Evolutionary conservation across 169 alveolate genomes (phyloP).

Genomic region (Perkinsus chesapeaki): DNA sequence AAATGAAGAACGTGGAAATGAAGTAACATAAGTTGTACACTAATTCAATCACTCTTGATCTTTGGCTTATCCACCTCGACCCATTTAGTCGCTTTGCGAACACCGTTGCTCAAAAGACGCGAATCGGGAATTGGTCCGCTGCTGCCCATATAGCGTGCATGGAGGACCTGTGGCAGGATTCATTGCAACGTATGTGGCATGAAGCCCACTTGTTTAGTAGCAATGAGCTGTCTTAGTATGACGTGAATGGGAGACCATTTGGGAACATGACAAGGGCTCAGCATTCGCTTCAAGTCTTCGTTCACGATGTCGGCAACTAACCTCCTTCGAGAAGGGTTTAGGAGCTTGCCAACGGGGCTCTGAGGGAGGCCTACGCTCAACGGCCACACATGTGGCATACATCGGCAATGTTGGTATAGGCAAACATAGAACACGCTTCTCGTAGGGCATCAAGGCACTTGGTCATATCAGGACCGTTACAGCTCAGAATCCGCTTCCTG

Average conservation of each 20-base stretch:
- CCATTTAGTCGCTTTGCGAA: neutral
- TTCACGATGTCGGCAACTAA: neutral
- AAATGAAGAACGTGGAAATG: too few relatives aligned
- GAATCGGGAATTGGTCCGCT: neutral
- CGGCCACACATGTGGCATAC: too few relatives aligned
- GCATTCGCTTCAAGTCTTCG: neutral
- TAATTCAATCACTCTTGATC: neutral
- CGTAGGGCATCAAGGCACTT: neutral
- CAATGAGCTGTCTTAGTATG: neutral
- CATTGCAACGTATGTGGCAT: neutral
- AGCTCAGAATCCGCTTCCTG: neutral
- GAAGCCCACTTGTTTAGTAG: neutral
- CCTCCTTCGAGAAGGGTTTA: neutral
- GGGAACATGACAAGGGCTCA: neutral
- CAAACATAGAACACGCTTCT: neutral
- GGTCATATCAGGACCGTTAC: neutral
- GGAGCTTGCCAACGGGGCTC: neutral
- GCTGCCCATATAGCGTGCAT: neutral
- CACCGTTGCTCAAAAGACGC: neutral
- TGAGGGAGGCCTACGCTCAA: too few relatives aligned
- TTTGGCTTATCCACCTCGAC: neutral
- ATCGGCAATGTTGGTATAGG: neutral
- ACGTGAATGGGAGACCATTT: neutral
- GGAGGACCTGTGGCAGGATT: neutral
- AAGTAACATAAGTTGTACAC: neutral